phyloP scores from a whole-genome alignment of 208 protist species.

The Trichomonas vaginalis region DNA sequence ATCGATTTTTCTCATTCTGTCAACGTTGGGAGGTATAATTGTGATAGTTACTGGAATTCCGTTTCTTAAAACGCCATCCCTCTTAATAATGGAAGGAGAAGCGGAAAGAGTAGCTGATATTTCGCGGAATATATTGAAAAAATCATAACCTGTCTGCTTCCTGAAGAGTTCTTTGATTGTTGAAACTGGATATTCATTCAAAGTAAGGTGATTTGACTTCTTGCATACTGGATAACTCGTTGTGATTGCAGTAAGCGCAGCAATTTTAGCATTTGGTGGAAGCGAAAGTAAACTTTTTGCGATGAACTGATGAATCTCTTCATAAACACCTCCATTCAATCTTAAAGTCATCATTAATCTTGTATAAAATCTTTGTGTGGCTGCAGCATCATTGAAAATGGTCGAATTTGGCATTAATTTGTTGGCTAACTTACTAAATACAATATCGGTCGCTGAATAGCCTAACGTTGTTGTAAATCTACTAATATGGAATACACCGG shows the following conservation, averaged over 20 bases:
- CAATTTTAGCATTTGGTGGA: neutral
- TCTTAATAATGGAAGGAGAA: neutral
- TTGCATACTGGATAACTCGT: neutral
- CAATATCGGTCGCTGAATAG: neutral
- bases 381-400: too few species aligned
- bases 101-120: neutral
- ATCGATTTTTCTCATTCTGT: neutral
- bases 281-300: neutral
- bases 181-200: neutral
- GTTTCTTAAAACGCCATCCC: neutral
- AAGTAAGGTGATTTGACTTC: neutral
- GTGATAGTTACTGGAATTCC: neutral
- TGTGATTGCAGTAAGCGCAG: neutral
- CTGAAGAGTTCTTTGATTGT: neutral
- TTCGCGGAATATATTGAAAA: neutral
- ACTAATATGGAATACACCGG: neutral
- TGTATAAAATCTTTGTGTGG: neutral
- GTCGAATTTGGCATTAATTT: neutral
- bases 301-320: neutral
- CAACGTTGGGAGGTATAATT: neutral
- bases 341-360: neutral
- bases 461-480: neutral
- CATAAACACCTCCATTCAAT: neutral
- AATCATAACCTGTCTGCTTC: neutral
- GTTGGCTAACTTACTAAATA: neutral